Conservation (phyloP, 345 rosid genomes). For the Kernera saxatilis region DNA sequence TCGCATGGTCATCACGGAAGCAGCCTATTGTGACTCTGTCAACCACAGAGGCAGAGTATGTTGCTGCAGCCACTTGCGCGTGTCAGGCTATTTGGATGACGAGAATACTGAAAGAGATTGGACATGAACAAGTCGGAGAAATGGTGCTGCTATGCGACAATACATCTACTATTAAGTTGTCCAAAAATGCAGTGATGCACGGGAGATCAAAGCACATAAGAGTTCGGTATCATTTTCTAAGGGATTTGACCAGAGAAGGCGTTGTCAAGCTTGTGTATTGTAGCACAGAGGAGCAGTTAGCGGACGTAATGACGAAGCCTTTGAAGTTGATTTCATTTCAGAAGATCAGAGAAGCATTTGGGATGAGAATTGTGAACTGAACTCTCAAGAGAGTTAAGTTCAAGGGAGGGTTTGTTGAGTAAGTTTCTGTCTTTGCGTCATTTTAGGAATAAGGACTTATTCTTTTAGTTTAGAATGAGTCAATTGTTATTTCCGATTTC, state of each 20-base stretch:
- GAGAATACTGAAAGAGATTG: neutral
- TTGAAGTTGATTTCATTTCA: neutral
- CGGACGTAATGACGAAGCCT: neutral
- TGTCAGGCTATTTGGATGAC: neutral
- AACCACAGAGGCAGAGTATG: too few relatives aligned
- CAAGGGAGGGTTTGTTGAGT: neutral
- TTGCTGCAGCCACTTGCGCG: neutral
- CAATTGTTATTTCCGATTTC: too few relatives aligned
- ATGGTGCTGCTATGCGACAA: neutral
- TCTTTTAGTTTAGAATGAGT: too few relatives aligned
- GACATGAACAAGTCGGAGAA: neutral
- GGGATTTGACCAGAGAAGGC: neutral
- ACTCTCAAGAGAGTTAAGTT: neutral
- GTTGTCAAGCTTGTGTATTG: neutral
- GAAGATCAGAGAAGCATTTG: neutral
- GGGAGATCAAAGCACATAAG: neutral
- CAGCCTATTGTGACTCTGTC: neutral
- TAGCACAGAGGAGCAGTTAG: neutral
- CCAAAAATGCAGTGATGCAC: neutral
- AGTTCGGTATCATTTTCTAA: neutral
- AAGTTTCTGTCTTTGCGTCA: too few relatives aligned
- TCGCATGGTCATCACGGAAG: neutral
- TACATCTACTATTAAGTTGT: neutral
- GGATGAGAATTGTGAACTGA: neutral
- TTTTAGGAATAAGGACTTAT: too few relatives aligned